Evolutionary conservation across 2,329 filamentous ascomycete species (phyloP), one percentile per base, ranked within the genome.

Genomic region (Penicillium glabrum): DNA sequence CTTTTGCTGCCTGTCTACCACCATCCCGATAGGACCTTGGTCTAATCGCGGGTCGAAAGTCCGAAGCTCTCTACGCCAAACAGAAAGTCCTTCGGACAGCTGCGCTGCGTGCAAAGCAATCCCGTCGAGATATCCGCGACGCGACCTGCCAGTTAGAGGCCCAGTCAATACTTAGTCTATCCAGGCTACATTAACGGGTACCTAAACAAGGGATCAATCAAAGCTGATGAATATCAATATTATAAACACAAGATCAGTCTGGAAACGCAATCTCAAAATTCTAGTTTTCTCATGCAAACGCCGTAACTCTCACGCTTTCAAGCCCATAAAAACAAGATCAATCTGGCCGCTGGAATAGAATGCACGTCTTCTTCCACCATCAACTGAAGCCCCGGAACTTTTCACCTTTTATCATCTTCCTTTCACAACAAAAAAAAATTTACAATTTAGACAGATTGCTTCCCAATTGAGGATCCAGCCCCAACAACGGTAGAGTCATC

Each of bases 221-320:
- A 27, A 23, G 7, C 23, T 27, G 26, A 46, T 27, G n/a, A 2
- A 23, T 4, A 24, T 26, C 45, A 47, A 29, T 24, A 19, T 35
- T 46, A 16, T 26, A 24, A 21, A 48, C 29, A 5, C 26, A 19
- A 37, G 14, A 37, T 43, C 35, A 54, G 27, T 23, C 35, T 41
- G 19, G 11, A 14, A 14, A 21, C 7, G 29, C 29, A 39, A 46
- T 35, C 48, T 27, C 24, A 49, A 56, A 35, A n/a, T 41, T 55
- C 14, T 50, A 43, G 37, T 44, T 31, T 51, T 53, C 31, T 27
- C n/a, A 45, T 44, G 47, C 31, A 61, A 66, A 70, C 63, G 62
- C 67, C 67, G 43, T 61, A 67, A 67, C 67, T 62, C 65, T 59
- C 60, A 60, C 61, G 62, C 65, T 68, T 45, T 31, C 60, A 45